phyloP scores from a whole-genome alignment of 106 monocot species.

The Acorus gramineus region DNA sequence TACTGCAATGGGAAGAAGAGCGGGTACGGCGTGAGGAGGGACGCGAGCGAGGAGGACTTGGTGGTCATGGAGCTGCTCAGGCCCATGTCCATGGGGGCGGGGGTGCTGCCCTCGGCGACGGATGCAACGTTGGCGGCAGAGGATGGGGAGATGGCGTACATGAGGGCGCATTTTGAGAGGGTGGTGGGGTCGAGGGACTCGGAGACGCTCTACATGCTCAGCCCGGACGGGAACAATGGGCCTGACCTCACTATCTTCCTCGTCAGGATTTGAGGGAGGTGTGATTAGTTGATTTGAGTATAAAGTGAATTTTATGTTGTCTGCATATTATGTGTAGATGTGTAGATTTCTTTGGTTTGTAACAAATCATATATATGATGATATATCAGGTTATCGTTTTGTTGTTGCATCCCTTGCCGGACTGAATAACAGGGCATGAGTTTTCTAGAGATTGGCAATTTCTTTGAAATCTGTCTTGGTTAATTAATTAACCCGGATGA shows the following conservation, averaged over 20 bases:
- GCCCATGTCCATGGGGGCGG: slow-evolving; percentile 16
- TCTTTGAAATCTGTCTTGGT: no score
- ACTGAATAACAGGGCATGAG: no score
- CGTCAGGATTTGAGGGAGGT: slow-evolving; percentile 17
- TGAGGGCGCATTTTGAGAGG: slow-evolving; percentile 19
- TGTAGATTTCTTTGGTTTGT: no score
- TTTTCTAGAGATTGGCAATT: no score
- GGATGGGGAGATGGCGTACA: slow-evolving; percentile 15
- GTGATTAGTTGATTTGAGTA: not conserved
- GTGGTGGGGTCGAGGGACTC: slow-evolving; percentile 25
- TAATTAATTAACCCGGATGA: no score
- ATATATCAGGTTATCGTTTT: no score
- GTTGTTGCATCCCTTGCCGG: no score
- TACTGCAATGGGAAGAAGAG: slow-evolving; percentile 11
- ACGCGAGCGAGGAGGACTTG: slow-evolving; percentile 11
- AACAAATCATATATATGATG: no score
- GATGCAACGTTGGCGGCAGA: not conserved
- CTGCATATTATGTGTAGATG: no score
- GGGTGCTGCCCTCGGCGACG: slow-evolving; percentile 9
- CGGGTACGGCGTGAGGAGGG: slow-evolving; percentile 15
- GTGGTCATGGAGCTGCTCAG: slow-evolving; percentile 3
- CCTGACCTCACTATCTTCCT: slow-evolving; percentile 17
- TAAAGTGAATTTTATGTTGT: no score
- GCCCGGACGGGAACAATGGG: slow-evolving; percentile 10
- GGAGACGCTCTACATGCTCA: slow-evolving; percentile 17